Base-by-base conservation (phyloP, 768 basidiomycete genomes). In the Xerocomellus amylosporus region DNA sequence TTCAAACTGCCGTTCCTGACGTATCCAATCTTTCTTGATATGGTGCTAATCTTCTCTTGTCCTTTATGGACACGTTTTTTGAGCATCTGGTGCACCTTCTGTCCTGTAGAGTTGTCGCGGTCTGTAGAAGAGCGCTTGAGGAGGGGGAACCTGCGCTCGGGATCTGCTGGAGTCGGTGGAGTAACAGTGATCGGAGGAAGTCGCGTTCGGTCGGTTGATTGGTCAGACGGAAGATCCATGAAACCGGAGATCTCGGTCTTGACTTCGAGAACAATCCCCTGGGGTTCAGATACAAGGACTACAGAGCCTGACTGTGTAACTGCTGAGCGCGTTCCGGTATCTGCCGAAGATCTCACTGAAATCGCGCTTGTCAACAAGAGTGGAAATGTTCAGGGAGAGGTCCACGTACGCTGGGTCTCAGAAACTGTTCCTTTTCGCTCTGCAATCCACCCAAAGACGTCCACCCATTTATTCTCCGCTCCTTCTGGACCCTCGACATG, bases 391-490 rank as follows among this genome's bases (percentile, higher is more conserved):
- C 15, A 40, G 8, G 10, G 15, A 43, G 22, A 39, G 24, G 33
- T 39, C 12, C 44, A 54, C 71, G 45, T 51, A 72, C 69, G 28
- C 15, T 64, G 69, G 24, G 56, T 58, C 33, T 71, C 69, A 10
- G 66, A 60, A 28, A 49, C 52, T 0, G 62, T 61, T 36, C 75
- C 77, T 24, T 74, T 78, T 61, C 77, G 75, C 53, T 85, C 86
- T 0, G 93, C 86, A 64, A 93, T 86, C 88, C 90, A 97, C 5
- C 81, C 74, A 68, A 95, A 96, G 8, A 93, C 79, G 26, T 93
- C 91, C 15, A 93, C 75, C 83, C 93, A 94, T 53, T 83, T 85
- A 17, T 75, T 73, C 57, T 88, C 86, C 0, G 93, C 94, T 38
- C 84, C 82, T 62, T 95, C 92, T 0, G 93, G 79, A 0, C 97